Evolutionary conservation across 1,284 basidiomycete genomes (phyloP).

Genomic region (Cryptococcus wingfieldii): DNA sequence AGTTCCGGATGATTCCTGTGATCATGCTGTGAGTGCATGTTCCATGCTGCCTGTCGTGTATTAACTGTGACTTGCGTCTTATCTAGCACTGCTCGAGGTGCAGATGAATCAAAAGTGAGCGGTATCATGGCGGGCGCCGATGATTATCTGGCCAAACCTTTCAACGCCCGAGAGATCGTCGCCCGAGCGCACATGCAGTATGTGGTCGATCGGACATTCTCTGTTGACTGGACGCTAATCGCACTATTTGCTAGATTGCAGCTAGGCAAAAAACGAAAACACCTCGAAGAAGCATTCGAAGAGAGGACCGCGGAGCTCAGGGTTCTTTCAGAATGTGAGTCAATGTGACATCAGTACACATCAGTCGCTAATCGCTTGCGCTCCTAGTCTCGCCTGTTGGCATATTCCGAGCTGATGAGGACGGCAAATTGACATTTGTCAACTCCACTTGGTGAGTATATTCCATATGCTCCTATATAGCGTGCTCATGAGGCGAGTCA

Average conservation of each 20-base stretch:
- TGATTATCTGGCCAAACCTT: slow-evolving; percentile 45
- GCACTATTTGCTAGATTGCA: slow-evolving; percentile 21
- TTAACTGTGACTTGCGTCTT: slow-evolving; percentile 1
- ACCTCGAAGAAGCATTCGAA: slow-evolving; percentile 39
- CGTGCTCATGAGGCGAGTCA: slow-evolving; percentile 1
- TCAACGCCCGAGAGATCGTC: slow-evolving; percentile 49
- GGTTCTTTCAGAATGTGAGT: slow-evolving; percentile 38
- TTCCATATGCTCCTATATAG: neutral
- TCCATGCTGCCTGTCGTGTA: neutral
- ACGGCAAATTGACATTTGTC: slow-evolving; percentile 37
- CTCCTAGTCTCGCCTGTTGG: slow-evolving; percentile 38
- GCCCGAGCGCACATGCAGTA: slow-evolving; percentile 45
- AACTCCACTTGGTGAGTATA: slow-evolving; percentile 31
- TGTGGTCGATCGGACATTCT: slow-evolving; percentile 1
- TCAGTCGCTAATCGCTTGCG: neutral
- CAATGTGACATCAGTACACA: neutral
- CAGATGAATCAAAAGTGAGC: slow-evolving; percentile 37
- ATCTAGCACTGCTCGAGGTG: slow-evolving; percentile 32
- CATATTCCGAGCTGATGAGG: slow-evolving; percentile 35
- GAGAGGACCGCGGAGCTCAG: slow-evolving; percentile 42
- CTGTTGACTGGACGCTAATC: slow-evolving; percentile 6
- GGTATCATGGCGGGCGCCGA: slow-evolving; percentile 49
- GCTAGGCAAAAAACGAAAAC: slow-evolving; percentile 37
- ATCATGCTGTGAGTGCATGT: slow-evolving; percentile 30
- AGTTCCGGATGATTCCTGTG: slow-evolving; percentile 29